phyloP scores from a whole-genome alignment of 2,329 filamentous ascomycete genomes.

The Hypoxylon sp. region DNA sequence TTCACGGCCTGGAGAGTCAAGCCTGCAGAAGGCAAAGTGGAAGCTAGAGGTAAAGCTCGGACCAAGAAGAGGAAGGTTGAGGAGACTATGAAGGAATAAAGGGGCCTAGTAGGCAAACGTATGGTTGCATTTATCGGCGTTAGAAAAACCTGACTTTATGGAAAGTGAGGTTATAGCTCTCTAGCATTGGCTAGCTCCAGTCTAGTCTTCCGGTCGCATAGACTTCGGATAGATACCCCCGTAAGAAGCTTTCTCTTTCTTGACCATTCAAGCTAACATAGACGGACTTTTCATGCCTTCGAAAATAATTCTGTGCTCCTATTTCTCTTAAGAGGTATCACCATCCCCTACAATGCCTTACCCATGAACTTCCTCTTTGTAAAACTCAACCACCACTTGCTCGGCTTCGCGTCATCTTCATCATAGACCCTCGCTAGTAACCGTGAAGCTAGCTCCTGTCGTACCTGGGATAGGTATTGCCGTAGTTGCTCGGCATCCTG shows the following conservation, averaged over 20 bases:
- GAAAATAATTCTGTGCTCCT: slow-evolving; percentile 5
- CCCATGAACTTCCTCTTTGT: slow-evolving; percentile 99
- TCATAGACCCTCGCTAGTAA: slow-evolving; percentile 90
- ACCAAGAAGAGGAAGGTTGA: slow-evolving; percentile 71
- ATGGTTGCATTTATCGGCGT: slow-evolving; percentile 31
- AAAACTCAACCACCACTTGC: slow-evolving; percentile 98
- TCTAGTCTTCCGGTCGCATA: slow-evolving; percentile 26
- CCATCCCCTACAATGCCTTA: slow-evolving; percentile 78
- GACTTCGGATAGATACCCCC: slow-evolving; percentile 38
- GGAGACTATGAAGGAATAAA: slow-evolving; percentile 33
- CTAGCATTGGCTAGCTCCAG: slow-evolving; percentile 32
- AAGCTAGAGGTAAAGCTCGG: slow-evolving; percentile 85
- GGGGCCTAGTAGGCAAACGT: not conserved
- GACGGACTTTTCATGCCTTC: slow-evolving; percentile 21
- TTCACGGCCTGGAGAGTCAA: slow-evolving; percentile 87
- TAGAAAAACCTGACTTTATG: slow-evolving; percentile 7
- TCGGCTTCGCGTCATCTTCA: slow-evolving; percentile 78
- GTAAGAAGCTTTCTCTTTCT: slow-evolving; percentile 18
- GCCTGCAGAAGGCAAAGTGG: slow-evolving; percentile 83
- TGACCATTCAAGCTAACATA: slow-evolving; percentile 2
- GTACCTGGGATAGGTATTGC: slow-evolving; percentile 91
- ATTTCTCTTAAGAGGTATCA: slow-evolving; percentile 15
- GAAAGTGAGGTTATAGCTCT: slow-evolving; percentile 13
- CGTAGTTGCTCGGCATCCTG: slow-evolving; percentile 91
- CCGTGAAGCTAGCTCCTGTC: slow-evolving; percentile 89